phyloP scores from a whole-genome alignment of 2,329 filamentous ascomycete species.

The Arthroderma sp. region DNA sequence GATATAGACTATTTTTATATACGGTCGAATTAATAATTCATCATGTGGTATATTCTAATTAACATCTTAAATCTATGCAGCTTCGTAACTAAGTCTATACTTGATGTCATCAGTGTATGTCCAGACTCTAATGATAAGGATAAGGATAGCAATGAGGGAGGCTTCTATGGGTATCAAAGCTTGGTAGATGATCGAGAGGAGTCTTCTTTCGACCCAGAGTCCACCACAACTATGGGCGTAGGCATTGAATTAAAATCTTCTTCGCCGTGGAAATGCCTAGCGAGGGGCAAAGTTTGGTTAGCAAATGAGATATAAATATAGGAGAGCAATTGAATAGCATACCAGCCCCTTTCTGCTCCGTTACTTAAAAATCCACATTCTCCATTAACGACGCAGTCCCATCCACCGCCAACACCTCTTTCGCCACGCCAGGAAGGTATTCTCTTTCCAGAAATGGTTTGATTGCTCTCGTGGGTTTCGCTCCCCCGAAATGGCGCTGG shows the following conservation, averaged over 20 bases:
- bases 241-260: constrained; percentile 32
- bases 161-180: not conserved
- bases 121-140: not conserved
- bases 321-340: constrained; percentile 25
- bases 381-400: constrained; percentile 68
- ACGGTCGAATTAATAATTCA: no score
- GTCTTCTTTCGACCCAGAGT: not conserved
- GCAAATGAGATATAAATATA: constrained; percentile 13
- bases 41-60: no score
- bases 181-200: not conserved
- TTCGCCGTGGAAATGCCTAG: constrained; percentile 37
- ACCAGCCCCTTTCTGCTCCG: constrained; percentile 86
- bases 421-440: constrained; percentile 45
- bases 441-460: constrained; percentile 9
- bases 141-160: not conserved
- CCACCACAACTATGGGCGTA: not conserved
- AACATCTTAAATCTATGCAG: no score
- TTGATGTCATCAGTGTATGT: no score
- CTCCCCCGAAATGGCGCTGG: not conserved
- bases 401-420: constrained; percentile 59
- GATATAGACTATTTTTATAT: no score
- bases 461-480: constrained; percentile 12
- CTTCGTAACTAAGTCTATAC: no score
- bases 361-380: constrained; percentile 70
- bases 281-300: constrained; percentile 8